These are phyloP conservation scores for Paraphoma chrysanthemicola DNA, from an alignment of 2,329 filamentous ascomycete genomes.

Conservation along the genomic window DNA sequence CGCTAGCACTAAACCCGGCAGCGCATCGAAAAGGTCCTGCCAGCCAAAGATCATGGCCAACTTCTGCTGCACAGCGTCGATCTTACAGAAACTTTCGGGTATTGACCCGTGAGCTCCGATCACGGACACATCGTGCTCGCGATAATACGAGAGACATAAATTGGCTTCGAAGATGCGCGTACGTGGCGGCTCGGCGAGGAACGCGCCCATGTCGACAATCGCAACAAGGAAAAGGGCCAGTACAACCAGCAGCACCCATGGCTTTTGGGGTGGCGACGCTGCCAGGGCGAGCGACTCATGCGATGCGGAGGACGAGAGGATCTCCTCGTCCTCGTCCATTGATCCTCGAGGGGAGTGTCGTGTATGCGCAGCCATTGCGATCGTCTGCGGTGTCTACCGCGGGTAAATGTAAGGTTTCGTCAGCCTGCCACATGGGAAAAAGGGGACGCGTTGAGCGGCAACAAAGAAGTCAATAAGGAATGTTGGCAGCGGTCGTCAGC, in stretches of 20 bases:
- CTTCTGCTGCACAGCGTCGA: slow-evolving; percentile 56
- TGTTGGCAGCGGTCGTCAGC: not conserved
- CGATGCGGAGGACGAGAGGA: slow-evolving; percentile 21
- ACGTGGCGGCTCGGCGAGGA: slow-evolving; percentile 53
- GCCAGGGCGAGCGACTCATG: not conserved
- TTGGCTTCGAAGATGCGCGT: slow-evolving; percentile 59
- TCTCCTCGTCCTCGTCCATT: slow-evolving; percentile 22
- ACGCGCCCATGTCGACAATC: slow-evolving; percentile 55
- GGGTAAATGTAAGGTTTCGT: not conserved
- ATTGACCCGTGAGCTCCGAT: slow-evolving; percentile 53
- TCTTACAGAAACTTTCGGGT: slow-evolving; percentile 58
- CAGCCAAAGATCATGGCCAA: slow-evolving; percentile 59
- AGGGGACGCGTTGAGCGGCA: not conserved
- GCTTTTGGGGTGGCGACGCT: slow-evolving; percentile 25
- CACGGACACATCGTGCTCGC: slow-evolving; percentile 50
- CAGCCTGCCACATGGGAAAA: not conserved
- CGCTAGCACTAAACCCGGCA: slow-evolving; percentile 53
- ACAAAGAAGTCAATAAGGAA: not conserved
- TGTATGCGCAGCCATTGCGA: slow-evolving; percentile 12
- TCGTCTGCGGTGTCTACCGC: slow-evolving; percentile 1
- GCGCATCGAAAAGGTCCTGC: slow-evolving; percentile 57
- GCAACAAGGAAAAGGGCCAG: slow-evolving; percentile 52
- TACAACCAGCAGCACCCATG: slow-evolving; percentile 38
- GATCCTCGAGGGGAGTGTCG: slow-evolving; percentile 17
- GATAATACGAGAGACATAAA: slow-evolving; percentile 55